Evolutionary conservation across 2,329 filamentous ascomycete species (phyloP), one percentile per base, ranked within the genome.

Genomic region (Colletotrichum lupini): DNA sequence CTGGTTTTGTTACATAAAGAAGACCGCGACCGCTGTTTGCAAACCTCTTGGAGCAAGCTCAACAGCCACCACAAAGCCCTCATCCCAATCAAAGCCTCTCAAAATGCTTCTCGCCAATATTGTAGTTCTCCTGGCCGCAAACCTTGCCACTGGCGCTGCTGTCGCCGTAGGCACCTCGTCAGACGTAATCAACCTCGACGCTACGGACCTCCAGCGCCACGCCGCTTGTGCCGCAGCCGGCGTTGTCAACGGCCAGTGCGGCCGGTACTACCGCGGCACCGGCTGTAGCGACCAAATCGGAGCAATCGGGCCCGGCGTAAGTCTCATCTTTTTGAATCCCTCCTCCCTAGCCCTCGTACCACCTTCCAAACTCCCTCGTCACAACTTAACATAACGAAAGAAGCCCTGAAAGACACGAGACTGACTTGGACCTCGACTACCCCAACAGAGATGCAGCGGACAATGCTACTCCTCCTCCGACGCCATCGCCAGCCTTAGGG

Each of bases 231-330:
- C 58, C 58, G 35, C 35, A 7, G 35, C 37, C 37, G 37, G 37
- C 37, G 37, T 62, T 14, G 59, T 62, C 37, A 62, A 62, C 59
- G 37, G 59, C 24, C 37, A 62, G 2, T 49, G 59, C 16, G 59
- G 59, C 19, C 59, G 59, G 11, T 62, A 49, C 59, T 62, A 49
- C 37, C 59, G 59, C 14, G 59, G 59, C 19, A 62, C 59, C 11
- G 37, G 59, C 37, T 62, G 59, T 37, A 62, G 28, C 59, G 59
- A 62, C 16, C 59, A 62, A 19, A 62, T 62, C 24, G 59, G 24
- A 12, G 37, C 37, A 24, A 62, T 49, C 7, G 37, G 24, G 6
- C 37, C 59, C 14, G 59, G 59, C 19, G 59, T 49, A 22, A 7
- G 37, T 49, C 11, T 9, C 5, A 8, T 2, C 2, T 14, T 11